These are phyloP conservation scores for Thelonectria blattea DNA, from an alignment of 2,329 filamentous ascomycete genomes.

Conservation along the genomic window DNA sequence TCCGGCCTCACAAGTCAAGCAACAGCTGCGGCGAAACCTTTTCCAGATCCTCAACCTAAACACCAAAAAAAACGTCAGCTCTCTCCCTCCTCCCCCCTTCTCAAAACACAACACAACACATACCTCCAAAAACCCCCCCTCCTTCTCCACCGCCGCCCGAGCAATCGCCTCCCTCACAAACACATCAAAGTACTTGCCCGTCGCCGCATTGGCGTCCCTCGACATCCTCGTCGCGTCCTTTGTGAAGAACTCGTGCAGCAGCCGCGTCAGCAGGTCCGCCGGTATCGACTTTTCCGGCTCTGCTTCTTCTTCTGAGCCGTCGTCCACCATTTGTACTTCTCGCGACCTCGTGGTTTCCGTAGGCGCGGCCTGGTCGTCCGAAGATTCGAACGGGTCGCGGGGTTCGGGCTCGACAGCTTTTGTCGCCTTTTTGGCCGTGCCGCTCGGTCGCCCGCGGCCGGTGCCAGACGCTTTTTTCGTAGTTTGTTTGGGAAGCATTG, in stretches of 20 bases:
- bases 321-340: conserved; percentile 30
- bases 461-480: conserved; percentile 39
- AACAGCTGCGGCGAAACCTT: conserved; percentile 84
- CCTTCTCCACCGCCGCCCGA: conserved; percentile 74
- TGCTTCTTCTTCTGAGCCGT: conserved; percentile 40
- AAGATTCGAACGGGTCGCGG: conserved; percentile 46
- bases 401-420: conserved; percentile 36
- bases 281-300: conserved; percentile 64
- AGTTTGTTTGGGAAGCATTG: conserved; percentile 51
- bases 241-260: conserved; percentile 82
- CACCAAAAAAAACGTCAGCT: conserved; percentile 23
- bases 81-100: neutral
- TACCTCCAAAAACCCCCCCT: conserved; percentile 76
- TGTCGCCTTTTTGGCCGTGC: conserved; percentile 32
- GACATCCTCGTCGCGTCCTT: conserved; percentile 74
- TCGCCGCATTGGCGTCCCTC: conserved; percentile 76
- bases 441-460: conserved; percentile 46
- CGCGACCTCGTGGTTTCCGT: conserved; percentile 25
- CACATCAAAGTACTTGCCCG: conserved; percentile 86
- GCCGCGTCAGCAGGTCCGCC: conserved; percentile 72
- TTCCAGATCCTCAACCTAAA: conserved; percentile 84
- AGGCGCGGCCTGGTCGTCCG: conserved; percentile 34
- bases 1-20: conserved; percentile 73
- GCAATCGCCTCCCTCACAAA: conserved; percentile 91
- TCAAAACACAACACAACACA: conserved; percentile 33